phyloP scores from a whole-genome alignment of 495 filamentous ascomycete species.

The Penicillium crystallinum region DNA sequence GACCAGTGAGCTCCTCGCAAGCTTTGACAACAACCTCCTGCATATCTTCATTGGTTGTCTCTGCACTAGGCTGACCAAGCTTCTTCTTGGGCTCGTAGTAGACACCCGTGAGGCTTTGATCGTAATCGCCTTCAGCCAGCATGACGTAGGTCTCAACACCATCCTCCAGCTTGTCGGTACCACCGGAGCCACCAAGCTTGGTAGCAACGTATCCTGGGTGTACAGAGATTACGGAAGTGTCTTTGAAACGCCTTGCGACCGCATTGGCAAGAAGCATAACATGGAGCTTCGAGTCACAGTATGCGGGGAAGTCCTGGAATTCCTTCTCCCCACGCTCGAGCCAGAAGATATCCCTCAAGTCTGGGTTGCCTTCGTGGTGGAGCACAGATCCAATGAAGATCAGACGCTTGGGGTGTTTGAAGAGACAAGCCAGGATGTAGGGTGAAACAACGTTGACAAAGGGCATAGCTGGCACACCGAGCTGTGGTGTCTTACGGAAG shows the following conservation, averaged over 20 bases:
- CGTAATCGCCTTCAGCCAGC: constrained; percentile 21
- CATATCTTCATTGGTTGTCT: constrained; percentile 6
- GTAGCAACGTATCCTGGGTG: constrained; percentile 17
- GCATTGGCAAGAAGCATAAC: constrained; percentile 16
- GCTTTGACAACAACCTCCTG: constrained; percentile 13
- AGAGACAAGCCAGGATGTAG: constrained; percentile 17
- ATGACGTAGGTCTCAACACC: constrained; percentile 22
- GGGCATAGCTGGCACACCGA: constrained; percentile 10
- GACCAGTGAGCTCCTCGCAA: constrained; percentile 13
- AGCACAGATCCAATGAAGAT: constrained; percentile 13
- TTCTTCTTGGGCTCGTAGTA: constrained; percentile 20
- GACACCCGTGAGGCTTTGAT: constrained; percentile 11
- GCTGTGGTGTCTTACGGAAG: constrained; percentile 12
- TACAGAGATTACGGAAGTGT: constrained; percentile 9
- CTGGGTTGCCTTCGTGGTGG: constrained; percentile 10
- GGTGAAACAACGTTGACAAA: constrained; percentile 19
- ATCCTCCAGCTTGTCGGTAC: constrained; percentile 18
- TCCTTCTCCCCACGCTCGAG: constrained; percentile 12
- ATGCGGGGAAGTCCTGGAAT: constrained; percentile 17
- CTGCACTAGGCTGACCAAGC: constrained; percentile 11
- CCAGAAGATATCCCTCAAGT: constrained; percentile 19
- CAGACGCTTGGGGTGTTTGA: constrained; percentile 13
- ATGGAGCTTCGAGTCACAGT: constrained; percentile 21
- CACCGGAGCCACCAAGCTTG: constrained; percentile 11
- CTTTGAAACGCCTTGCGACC: constrained; percentile 10